Conservation (phyloP, 1,139 yeast genomes). For the Sugiyamaella castrensis region DNA sequence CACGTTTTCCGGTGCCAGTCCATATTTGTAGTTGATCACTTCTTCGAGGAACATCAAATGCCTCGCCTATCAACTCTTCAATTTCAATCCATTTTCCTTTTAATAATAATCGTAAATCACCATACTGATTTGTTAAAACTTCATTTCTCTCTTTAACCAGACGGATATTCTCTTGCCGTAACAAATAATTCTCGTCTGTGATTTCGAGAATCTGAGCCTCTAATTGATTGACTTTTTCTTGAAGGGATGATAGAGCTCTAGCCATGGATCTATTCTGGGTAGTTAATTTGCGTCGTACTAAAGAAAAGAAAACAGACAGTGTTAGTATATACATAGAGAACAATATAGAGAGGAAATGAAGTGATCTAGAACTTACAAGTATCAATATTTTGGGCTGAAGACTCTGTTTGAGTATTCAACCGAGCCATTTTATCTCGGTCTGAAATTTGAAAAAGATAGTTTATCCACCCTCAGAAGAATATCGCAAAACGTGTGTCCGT, state of each 20-base stretch:
- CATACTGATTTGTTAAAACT: slow-evolving; percentile 4
- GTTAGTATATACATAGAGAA: slow-evolving; percentile 15
- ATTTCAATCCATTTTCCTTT: slow-evolving; percentile 18
- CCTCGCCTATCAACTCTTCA: slow-evolving; percentile 12
- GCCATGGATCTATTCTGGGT: slow-evolving; percentile 32
- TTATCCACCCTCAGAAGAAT: too few species aligned
- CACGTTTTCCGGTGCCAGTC: background rate
- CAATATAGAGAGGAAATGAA: too few species aligned
- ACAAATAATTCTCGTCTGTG: slow-evolving; percentile 26
- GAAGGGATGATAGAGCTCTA: slow-evolving; percentile 27
- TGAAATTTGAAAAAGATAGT: too few species aligned
- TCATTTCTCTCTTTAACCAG: slow-evolving; percentile 15
- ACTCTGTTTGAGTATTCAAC: slow-evolving; percentile 20
- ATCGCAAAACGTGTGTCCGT: too few species aligned
- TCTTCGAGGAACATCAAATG: slow-evolving; percentile 6
- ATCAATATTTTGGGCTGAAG: slow-evolving; percentile 25
- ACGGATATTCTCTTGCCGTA: slow-evolving; percentile 25
- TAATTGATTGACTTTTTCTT: slow-evolving; percentile 25
- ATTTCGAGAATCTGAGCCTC: slow-evolving; percentile 25
- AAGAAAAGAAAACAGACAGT: background rate
- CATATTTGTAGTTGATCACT: slow-evolving; percentile 3
- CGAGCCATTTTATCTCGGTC: slow-evolving; percentile 23
- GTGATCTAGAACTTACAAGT: slow-evolving; percentile 16
- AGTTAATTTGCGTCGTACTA: slow-evolving; percentile 24
- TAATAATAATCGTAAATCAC: slow-evolving; percentile 10